Evolutionary conservation across 768 basidiomycete species (phyloP).

Genomic region (Suillus bovinus): DNA sequence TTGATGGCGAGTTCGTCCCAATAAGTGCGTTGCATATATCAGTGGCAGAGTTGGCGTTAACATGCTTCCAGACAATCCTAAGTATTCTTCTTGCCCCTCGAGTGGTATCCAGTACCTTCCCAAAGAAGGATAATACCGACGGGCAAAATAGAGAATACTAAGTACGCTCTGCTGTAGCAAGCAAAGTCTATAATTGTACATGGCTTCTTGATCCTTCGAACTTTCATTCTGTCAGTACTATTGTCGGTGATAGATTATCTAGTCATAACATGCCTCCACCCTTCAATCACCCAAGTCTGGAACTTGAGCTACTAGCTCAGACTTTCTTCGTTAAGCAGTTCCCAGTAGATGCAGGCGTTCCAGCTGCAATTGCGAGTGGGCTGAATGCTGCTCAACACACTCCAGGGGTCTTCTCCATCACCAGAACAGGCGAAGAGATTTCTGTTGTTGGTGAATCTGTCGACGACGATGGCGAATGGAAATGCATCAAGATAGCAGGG

Average conservation of each 20-base stretch:
- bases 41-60: slow-evolving; percentile 9
- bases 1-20: slow-evolving; percentile 63
- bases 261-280: slow-evolving; percentile 41
- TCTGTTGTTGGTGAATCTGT: slow-evolving; percentile 55
- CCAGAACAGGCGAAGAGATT: slow-evolving; percentile 59
- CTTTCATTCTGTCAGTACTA: background rate
- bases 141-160: background rate
- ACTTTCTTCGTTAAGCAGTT: slow-evolving; percentile 49
- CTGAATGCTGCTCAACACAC: slow-evolving; percentile 32
- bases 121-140: slow-evolving; percentile 37
- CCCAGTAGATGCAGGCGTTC: slow-evolving; percentile 34
- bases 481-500: slow-evolving; percentile 61
- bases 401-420: slow-evolving; percentile 52
- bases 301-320: slow-evolving; percentile 45
- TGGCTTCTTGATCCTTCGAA: background rate
- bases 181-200: slow-evolving; percentile 5
- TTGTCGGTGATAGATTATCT: background rate
- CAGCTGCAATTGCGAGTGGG: slow-evolving; percentile 21
- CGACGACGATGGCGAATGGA: slow-evolving; percentile 47
- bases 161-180: background rate
- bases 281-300: slow-evolving; percentile 44
- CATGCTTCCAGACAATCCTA: slow-evolving; percentile 46
- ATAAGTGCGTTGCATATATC: slow-evolving; percentile 44
- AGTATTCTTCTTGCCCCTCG: slow-evolving; percentile 51
- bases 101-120: slow-evolving; percentile 60